These are phyloP conservation scores for Priceomyces melissophilus DNA, from an alignment of 805 yeast genomes.

Conservation along the genomic window DNA sequence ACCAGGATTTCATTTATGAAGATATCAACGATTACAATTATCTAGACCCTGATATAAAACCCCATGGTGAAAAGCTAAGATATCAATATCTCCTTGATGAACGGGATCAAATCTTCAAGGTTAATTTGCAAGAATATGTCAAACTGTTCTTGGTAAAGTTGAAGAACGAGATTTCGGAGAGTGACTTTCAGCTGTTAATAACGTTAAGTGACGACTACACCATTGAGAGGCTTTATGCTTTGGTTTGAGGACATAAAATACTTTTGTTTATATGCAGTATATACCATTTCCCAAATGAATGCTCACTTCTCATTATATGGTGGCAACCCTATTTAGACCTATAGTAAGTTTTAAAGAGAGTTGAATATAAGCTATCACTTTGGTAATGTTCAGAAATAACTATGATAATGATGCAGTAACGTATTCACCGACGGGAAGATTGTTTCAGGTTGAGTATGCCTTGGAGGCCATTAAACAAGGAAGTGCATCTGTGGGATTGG, in stretches of 20 bases:
- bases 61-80: conserved; percentile 41
- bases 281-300: background rate
- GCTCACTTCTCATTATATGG: background rate
- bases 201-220: conserved; percentile 33
- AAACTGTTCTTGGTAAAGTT: conserved; percentile 24
- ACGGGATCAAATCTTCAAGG: conserved; percentile 36
- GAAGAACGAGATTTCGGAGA: conserved; percentile 18
- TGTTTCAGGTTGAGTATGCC: conserved; percentile 87
- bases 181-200: conserved; percentile 34
- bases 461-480: conserved; percentile 97
- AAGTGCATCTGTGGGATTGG: conserved; percentile 92
- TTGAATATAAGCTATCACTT: background rate
- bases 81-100: conserved; percentile 29
- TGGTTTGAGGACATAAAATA: background rate
- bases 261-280: conserved; percentile 5
- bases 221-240: conserved; percentile 25
- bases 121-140: conserved; percentile 47
- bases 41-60: conserved; percentile 37
- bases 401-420: conserved; percentile 99
- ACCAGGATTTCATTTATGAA: conserved; percentile 34
- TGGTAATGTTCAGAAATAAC: conserved; percentile 81
- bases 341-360: background rate
- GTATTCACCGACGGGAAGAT: conserved; percentile 91
- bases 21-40: conserved; percentile 42
- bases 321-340: background rate